Evolutionary conservation across 345 rosid species (phyloP), one percentile per base, ranked within the genome.

Genomic region (Lagerstroemia speciosa): DNA sequence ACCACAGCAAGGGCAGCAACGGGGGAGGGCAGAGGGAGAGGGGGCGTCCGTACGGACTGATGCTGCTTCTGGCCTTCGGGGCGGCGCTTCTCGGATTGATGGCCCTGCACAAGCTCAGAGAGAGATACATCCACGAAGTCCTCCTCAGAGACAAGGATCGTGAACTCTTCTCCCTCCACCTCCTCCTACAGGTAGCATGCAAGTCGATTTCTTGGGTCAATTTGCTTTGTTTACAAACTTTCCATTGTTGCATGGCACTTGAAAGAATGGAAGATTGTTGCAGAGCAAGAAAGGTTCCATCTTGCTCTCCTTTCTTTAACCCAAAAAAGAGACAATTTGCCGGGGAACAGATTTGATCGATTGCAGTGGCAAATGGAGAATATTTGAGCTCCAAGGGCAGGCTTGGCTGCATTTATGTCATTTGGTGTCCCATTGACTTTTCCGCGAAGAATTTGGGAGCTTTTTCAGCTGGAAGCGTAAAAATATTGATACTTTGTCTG

Each of bases 51-150:
- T 80, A 76, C 37, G 85, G 78, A 43, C 5, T 82, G 71, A 74
- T 83, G 80, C 41, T 87, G 73, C 76, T 87, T 14, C 57, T 85
- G 73, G 85, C 88, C 22, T 83, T 87, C 53, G 87, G 78, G 65
- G 83, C 85, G 12, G 89, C 93, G 4, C 55, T 87, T 48, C 40
- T 85, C 5, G 85, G 90, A 8, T 84, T 83, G 12, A 78, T 83
- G 83, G 74, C 74, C 15, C 62, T 83, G 8, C 90, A 82, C 71
- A 87, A 79, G 77, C 77, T 87, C 32, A 74, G 87, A 52, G 90
- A 87, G 72, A 75, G 78, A 64, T 79, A 88, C 73, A 79, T 79
- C 77, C 79, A 78, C 76, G 75, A 69, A 71, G 80, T 85, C 67
- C 78, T 83, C 17, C 60, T 83, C 69, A 61, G 78, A 52, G 85